Percentiles rank a stretch among this genome's conserved stretches.
These are phyloP conservation scores for Phytophthora ohioensis DNA, from an alignment of 352 stramenopile genomes.

Conservation along the genomic window DNA sequence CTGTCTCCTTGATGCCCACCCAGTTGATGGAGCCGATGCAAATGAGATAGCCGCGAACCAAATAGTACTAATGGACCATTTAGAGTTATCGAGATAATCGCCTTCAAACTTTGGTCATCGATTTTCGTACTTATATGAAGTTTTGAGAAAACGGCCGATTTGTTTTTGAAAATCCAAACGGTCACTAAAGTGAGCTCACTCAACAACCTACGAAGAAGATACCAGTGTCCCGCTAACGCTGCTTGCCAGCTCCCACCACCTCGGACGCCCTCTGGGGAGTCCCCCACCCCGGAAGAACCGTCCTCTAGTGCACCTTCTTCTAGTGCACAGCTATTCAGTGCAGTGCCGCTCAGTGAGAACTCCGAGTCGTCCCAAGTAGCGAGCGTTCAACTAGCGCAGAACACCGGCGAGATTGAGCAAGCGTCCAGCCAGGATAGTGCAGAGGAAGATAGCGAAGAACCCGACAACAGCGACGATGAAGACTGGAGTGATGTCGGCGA, in stretches of 20 bases:
- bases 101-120: conserved; percentile 7
- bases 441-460: neutral
- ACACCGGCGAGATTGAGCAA: neutral
- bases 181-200: conserved; percentile 11
- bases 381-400: neutral
- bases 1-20: too few species aligned
- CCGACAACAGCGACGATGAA: conserved; percentile 9
- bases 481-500: neutral
- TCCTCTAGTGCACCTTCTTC: neutral
- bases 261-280: neutral
- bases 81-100: conserved; percentile 26
- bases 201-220: neutral
- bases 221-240: neutral
- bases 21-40: too few species aligned
- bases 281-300: neutral
- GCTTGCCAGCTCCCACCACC: neutral
- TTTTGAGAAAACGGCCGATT: conserved; percentile 21
- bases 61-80: neutral
- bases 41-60: too few species aligned
- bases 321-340: neutral
- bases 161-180: conserved; percentile 21
- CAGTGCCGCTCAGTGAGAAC: neutral
- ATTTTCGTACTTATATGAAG: conserved; percentile 15
- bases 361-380: neutral
- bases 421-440: neutral